These are phyloP conservation scores for Fomitiporia mediterranea DNA, from an alignment of 1,284 basidiomycete genomes.

Conservation along the genomic window DNA sequence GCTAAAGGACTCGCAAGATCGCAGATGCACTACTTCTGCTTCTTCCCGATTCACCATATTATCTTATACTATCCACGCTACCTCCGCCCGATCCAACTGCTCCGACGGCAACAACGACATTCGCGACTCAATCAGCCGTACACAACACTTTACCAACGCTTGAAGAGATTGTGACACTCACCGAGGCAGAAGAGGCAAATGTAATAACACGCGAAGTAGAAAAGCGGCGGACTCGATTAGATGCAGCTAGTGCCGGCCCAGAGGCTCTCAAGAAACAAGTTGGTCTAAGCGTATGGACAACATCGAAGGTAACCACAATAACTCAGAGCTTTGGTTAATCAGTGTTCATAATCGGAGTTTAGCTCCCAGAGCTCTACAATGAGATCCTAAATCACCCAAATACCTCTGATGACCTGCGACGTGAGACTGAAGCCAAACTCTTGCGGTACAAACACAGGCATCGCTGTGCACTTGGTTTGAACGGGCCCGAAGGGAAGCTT, in stretches of 20 bases:
- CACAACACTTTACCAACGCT: conserved; percentile 64
- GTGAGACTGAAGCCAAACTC: conserved; percentile 66
- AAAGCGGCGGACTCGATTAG: conserved; percentile 70
- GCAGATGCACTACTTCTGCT: conserved; percentile 63
- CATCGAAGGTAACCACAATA: conserved; percentile 47
- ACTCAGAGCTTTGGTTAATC: background rate
- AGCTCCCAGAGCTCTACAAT: conserved; percentile 69
- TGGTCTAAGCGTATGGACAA: conserved; percentile 52
- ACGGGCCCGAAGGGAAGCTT: conserved; percentile 36
- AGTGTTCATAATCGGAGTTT: conserved; percentile 2
- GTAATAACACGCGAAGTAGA: conserved; percentile 62
- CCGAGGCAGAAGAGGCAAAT: conserved; percentile 57
- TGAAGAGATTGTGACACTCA: conserved; percentile 60
- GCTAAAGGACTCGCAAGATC: conserved; percentile 42
- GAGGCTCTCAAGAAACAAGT: conserved; percentile 68
- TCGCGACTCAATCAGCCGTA: conserved; percentile 56
- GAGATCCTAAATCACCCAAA: conserved; percentile 74
- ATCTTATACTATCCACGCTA: conserved; percentile 58
- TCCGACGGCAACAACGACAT: conserved; percentile 58
- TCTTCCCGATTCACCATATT: conserved; percentile 72
- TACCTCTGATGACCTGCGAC: conserved; percentile 68
- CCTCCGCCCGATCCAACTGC: conserved; percentile 74
- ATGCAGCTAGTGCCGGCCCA: conserved; percentile 44
- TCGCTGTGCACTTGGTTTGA: conserved; percentile 48
- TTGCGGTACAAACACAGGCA: conserved; percentile 57